Percentiles rank a stretch among this genome's conserved stretches.
phyloP scores from a whole-genome alignment of 2,329 filamentous ascomycete species.

The Metarhizium rileyi region DNA sequence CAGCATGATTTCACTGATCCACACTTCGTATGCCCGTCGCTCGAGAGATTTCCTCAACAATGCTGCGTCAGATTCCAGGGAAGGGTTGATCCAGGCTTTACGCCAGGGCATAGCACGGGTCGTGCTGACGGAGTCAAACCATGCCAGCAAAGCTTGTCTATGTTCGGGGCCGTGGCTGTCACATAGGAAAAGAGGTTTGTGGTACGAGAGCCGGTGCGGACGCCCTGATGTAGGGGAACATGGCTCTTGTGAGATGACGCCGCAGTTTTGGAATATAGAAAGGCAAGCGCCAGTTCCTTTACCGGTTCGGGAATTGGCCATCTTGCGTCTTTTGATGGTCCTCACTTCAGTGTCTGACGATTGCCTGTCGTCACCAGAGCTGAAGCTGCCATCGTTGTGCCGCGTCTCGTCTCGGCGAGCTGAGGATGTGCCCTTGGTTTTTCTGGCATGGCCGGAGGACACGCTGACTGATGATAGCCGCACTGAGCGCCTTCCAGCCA shows the following conservation, averaged over 20 bases:
- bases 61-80: slow-evolving; percentile 13
- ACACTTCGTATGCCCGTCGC: slow-evolving; percentile 53
- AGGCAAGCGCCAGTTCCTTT: background rate
- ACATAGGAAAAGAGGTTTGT: slow-evolving; percentile 39
- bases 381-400: background rate
- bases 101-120: slow-evolving; percentile 50
- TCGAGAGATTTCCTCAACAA: slow-evolving; percentile 35
- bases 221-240: slow-evolving; percentile 10
- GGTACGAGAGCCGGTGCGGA: slow-evolving; percentile 26
- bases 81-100: slow-evolving; percentile 44
- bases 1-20: slow-evolving; percentile 59
- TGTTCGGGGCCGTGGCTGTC: slow-evolving; percentile 19
- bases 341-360: background rate
- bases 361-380: slow-evolving; percentile 1
- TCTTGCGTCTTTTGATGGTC: slow-evolving; percentile 8
- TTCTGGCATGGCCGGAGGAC: background rate
- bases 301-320: background rate
- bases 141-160: slow-evolving; percentile 33
- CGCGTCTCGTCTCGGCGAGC: background rate
- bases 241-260: slow-evolving; percentile 2
- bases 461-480: background rate
- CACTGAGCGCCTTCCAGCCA: slow-evolving; percentile 3
- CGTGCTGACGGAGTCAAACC: slow-evolving; percentile 40
- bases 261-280: slow-evolving; percentile 7
- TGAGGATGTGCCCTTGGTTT: background rate